Base-by-base conservation (phyloP, 495 filamentous ascomycete genomes). In the Oidiodendron maius region DNA sequence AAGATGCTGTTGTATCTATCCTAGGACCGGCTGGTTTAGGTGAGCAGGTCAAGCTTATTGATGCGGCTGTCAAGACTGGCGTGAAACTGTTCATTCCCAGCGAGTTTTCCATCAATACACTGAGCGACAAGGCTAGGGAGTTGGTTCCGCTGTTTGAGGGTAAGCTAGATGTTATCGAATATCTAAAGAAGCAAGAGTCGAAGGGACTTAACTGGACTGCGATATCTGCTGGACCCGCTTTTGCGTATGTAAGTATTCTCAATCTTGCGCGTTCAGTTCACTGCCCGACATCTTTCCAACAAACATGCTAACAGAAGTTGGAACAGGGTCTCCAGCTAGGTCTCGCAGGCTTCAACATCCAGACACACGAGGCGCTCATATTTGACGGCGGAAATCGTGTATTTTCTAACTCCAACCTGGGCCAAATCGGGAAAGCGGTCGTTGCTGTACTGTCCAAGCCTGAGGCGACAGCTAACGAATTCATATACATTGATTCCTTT, bases 81-180 rank as follows among this genome's bases (percentile, higher is more conserved):
- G 77, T 86, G 0, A 64, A 71, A 57, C 72, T 81, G 15, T 80
- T 81, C 51, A 64, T 87, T 26, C 83, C 82, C 0, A 75, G 73
- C 15, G 81, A 84, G 51, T 87, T 77, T 50, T 81, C 82, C 21
- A 53, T 43, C 11, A 60, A 80, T 43, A 64, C 61, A 39, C 20
- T 39, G 32, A 59, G 75, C 39, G 53, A 61, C 3, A 60, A 68
- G 9, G 50, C 54, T 5, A 16, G 51, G 1, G 38, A 55, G 6
- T 53, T 75, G 0, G 64, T 68, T 5, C 50, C 76, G 26, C 4
- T 41, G 8, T 74, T 69, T 51, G 56, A 46, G 3, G 48, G 49
- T 23, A 81, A 81, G 56, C 41, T 71, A 26, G 55, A 57, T 0
- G 42, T 69, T 1, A 43, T 67, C 37, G 55, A 76, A 2, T 58